Base-by-base conservation (phyloP, 257 asterid species). In the Capsicum chinense region DNA sequence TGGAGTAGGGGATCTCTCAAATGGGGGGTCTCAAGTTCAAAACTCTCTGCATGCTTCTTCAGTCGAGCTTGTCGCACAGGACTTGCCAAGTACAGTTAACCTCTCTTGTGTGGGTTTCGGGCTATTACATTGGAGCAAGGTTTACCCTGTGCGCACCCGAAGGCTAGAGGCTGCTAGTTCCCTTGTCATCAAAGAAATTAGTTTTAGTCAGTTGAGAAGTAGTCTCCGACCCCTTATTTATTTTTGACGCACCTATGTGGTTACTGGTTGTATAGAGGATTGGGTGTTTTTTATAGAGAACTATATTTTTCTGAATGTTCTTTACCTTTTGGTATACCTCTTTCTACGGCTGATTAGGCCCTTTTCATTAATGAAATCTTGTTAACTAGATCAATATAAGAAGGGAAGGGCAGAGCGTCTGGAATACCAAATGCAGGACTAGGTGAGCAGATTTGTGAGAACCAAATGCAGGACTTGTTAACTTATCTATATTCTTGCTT, bases 281-380 rank as follows among this genome's bases (percentile, higher is more conserved):
- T 5, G 44, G 71, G 71, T 33, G 15, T 64, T 39, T 64, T 26
- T 64, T 26, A 17, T 64, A 64, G 71, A 64, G 71, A 26, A 64
- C 71, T 44, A 64, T 64, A 11, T 11, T 7, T 8, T 64, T 64
- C 12, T 64, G 47, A 11, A 64, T 17, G 44, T 12, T 12, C 71
- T 33, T 64, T 12, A 63, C 70, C 4, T 63, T 21, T 21, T 21
- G 17, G 70, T 21, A 64, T 33, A 64, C 44, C 71, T 64, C 44
- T 64, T 12, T 64, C 7, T 33, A 64, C 3, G 71, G 42, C 47
- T 0, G 42, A 63, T 63, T 63, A 21, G 70, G 12, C 70, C 42
- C 70, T 21, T 63, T 63, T 26, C 42, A 64, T 64, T 42, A 64
- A 62, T 62, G 71, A 64, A 33, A 64, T 64, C 71, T 26, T 64